phyloP scores from a whole-genome alignment of 108 stramenopile species.

The Parietichytrium sp. region DNA sequence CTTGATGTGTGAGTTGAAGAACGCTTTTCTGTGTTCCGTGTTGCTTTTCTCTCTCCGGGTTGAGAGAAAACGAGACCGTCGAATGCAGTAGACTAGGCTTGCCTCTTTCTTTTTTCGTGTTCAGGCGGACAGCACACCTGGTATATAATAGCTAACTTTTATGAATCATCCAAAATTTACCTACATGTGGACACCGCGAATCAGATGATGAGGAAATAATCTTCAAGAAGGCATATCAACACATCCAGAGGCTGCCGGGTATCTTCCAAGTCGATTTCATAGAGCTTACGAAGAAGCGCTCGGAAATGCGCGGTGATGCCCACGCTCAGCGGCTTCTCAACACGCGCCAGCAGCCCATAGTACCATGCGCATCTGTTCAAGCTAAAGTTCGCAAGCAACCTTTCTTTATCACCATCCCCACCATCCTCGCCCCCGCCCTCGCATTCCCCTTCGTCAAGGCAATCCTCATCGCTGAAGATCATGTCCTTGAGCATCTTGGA shows the following conservation, averaged over 20 bases:
- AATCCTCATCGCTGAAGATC: not conserved
- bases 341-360: not conserved
- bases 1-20: too few relatives aligned
- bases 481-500: constrained; percentile 11
- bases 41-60: not conserved
- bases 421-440: not conserved
- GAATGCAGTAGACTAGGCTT: too few relatives aligned
- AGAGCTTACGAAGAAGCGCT: not conserved
- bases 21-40: not conserved
- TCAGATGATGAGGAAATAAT: not conserved
- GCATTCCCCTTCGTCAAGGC: not conserved
- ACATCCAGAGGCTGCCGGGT: not conserved
- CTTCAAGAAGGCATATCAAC: not conserved
- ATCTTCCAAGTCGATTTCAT: not conserved
- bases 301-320: not conserved
- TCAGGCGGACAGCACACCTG: not conserved
- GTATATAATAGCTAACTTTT: not conserved
- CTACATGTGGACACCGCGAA: not conserved
- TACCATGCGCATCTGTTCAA: too few relatives aligned
- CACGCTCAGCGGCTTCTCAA: not conserved
- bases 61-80: not conserved
- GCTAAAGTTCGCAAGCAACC: not conserved
- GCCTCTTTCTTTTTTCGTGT: too few relatives aligned
- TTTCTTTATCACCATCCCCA: not conserved
- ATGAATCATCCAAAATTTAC: not conserved